phyloP scores from a whole-genome alignment of 2,329 filamentous ascomycete species.

The Didymosphaeria variabile region DNA sequence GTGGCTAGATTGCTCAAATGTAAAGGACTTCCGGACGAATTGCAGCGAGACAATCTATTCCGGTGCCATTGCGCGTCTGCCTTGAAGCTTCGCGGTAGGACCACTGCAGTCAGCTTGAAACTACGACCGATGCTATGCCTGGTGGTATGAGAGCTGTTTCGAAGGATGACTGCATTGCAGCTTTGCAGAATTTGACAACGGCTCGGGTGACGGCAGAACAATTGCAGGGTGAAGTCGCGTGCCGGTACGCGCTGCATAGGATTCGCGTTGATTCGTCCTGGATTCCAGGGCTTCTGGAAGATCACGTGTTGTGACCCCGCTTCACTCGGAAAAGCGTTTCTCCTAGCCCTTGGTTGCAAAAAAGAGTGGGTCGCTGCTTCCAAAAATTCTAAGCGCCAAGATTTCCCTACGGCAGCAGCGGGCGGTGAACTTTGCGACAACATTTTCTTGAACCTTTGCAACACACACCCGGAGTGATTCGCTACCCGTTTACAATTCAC shows the following conservation, averaged over 20 bases:
- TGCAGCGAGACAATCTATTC: background rate
- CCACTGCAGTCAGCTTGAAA: conserved; percentile 7
- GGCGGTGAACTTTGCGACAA: conserved; percentile 4
- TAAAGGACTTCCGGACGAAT: background rate
- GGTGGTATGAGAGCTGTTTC: conserved; percentile 10
- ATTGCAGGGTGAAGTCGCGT: background rate
- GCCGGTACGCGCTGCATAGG: background rate
- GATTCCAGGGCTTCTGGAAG: background rate
- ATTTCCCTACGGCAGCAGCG: background rate
- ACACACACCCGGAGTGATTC: background rate
- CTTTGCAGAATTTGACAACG: conserved; percentile 18
- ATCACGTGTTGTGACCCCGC: too few species aligned
- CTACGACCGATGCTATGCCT: conserved; percentile 1
- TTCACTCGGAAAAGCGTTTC: too few species aligned
- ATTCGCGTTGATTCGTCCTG: conserved; percentile 6
- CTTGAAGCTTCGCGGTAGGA: conserved; percentile 5
- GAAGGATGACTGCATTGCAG: conserved; percentile 20
- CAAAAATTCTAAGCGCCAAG: conserved; percentile 7
- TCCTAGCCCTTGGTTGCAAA: too few species aligned
- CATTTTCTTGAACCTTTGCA: background rate
- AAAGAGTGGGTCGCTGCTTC: background rate
- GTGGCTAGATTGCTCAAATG: background rate
- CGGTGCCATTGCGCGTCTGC: background rate
- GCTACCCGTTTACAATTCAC: too few species aligned
- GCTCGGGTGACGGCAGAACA: conserved; percentile 17